Conservation (phyloP, 2,329 filamentous ascomycete species). For the Aspergillus sp. region DNA sequence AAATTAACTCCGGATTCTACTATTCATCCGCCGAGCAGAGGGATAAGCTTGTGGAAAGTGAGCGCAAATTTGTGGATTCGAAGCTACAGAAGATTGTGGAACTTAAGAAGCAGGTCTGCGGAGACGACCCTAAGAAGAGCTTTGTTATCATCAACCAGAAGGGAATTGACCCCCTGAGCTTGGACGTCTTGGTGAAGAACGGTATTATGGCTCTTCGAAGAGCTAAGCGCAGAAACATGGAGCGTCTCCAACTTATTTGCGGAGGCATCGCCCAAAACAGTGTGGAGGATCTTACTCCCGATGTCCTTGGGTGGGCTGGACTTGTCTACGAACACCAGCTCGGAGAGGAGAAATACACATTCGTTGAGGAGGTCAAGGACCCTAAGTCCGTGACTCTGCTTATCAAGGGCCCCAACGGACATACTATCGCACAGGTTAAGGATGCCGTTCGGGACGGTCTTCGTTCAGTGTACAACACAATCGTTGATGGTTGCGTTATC, state of each 20-base stretch:
- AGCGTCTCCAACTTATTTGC: constrained; percentile 91
- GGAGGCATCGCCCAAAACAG: constrained; percentile 92
- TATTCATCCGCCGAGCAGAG: constrained; percentile 96
- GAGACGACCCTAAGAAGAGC: constrained; percentile 86
- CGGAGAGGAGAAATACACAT: constrained; percentile 98
- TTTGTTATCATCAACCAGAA: constrained; percentile 99
- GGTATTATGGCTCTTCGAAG: constrained; percentile 91
- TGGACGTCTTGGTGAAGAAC: constrained; percentile 97
- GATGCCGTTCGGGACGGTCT: constrained; percentile 94
- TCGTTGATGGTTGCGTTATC: constrained; percentile 95
- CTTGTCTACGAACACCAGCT: constrained; percentile 96
- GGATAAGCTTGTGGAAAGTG: constrained; percentile 96
- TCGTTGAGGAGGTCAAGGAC: constrained; percentile 97
- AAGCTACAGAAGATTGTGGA: constrained; percentile 98
- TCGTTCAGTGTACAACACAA: constrained; percentile 98
- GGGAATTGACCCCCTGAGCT: constrained; percentile 92
- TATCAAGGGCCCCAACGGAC: constrained; percentile 96
- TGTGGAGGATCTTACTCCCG: constrained; percentile 85
- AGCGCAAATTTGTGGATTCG: constrained; percentile 91
- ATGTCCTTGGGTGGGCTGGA: constrained; percentile 92
- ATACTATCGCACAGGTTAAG: constrained; percentile 95
- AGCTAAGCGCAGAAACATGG: constrained; percentile 99
- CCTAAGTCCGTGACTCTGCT: constrained; percentile 96
- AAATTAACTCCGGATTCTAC: constrained; percentile 99
- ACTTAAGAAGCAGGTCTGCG: constrained; percentile 96